Evolutionary conservation across 2,329 filamentous ascomycete genomes (phyloP), one percentile per base, ranked within the genome.

Genomic region (Magnaporthiopsis rhizophila): DNA sequence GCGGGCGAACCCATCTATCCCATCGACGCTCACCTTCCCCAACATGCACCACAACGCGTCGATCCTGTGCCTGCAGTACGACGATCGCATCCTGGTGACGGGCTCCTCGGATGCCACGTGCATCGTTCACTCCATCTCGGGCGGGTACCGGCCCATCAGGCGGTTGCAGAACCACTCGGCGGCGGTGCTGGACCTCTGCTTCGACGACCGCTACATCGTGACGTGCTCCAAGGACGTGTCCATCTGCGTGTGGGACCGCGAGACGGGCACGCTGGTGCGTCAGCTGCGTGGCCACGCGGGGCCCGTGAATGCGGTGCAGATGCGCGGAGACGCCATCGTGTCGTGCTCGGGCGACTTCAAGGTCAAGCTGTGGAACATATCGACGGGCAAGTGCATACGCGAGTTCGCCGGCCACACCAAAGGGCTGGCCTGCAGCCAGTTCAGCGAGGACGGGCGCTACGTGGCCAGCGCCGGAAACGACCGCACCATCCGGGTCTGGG

Each of bases 391-490:
- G 71, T 91, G 91, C 70, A 90, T 97, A 72, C 92, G 93, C 72
- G 92, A 97, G 75, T 96, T 99, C 73, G 80, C 84, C 7, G 92
- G 91, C 64, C 92, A 96, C 75, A 95, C 92, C 74, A 93, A 96
- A 73, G 95, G 95, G 9, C 85, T 99, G 38, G 95, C 95, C 3
- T 97, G 95, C 75, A 92, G 95, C 64, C 95, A 99, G 74, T 97
- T 98, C 76, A 94, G 89, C 57, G 92, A 97, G 70, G 94, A 99
- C 73, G 92, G 92, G n/a, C 88, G 90, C 63, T 95, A 90, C 68
- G 92, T 99, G 61, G 89, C 96, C 61, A 95, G 92, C 24, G 95
- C 95, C 12, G 95, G 95, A 59, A 99, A 97, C 72, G 95, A 98
- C 78, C 90, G 94, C 75, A 87, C 92, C 61, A 97, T 98, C 67